Base-by-base conservation (phyloP, 108 stramenopile genomes). In the Nannochloropsis oceanica region DNA sequence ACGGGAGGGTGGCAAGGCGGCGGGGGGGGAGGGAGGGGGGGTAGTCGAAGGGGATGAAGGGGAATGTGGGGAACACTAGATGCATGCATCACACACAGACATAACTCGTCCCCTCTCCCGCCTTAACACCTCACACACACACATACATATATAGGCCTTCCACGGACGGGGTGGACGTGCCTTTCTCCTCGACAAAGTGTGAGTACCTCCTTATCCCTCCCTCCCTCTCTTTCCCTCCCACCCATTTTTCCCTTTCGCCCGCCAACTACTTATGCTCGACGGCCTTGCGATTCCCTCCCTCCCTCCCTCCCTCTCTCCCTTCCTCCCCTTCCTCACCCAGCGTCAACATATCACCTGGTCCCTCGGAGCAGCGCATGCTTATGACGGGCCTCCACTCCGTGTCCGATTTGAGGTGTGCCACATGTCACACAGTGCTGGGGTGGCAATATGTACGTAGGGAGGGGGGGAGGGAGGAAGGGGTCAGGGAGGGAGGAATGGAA, bases 331-430 rank as follows among this genome's bases (percentile, higher is more conserved):
- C 34, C 5, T 34, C 34, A 5, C n/a, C 46, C 80, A 94, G 94
- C 82, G 95, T 95, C 43, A 97, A 97, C 86, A 93, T 95, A 11
- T 84, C 43, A 43, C 85, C 92, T 82, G 95, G 95, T 22, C 92
- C 92, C 14, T 84, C 93, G 26, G 95, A 96, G 86, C 94, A 96
- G 80, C 90, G 96, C 26, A 73, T 90, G 27, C 94, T 97, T 34
- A 93, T 97, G 26, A 97, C 96, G 13, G 98, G 98, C 0, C 91
- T 97, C 34, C 98, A 98, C 89, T 92, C 93, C 8, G 92, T 91
- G 92, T 94, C 93, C 79, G 98, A 98, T 91, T 94, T 96, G 27
- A 92, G 90, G 82, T 98, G 98, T 92, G 92, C 92, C 82, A 88
- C 94, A n/a, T 98, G 98, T 87, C 85, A 92, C 8, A 88, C 90